A percentile compares a stretch with the other conserved stretches of the same genome.
These are phyloP conservation scores for Clarireedia homoeocarpa DNA, from an alignment of 2,329 filamentous ascomycete species.

Conservation along the genomic window DNA sequence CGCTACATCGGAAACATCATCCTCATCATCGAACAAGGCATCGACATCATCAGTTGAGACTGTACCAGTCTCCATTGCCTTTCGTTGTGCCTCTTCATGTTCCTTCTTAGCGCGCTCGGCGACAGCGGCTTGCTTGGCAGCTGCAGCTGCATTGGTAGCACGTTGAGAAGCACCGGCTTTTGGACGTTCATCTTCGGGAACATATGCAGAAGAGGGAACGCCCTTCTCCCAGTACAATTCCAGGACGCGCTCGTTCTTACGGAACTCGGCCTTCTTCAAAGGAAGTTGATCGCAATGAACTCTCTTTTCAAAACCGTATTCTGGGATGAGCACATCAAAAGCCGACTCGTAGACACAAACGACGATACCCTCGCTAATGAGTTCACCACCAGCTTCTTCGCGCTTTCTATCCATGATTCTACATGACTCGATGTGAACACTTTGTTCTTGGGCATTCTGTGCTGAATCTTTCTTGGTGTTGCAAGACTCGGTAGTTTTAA, in stretches of 20 bases:
- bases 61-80: constrained; percentile 89
- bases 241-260: constrained; percentile 88
- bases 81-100: constrained; percentile 81
- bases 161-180: constrained; percentile 71
- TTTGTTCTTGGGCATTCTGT: constrained; percentile 95
- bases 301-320: constrained; percentile 98
- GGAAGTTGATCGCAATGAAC: constrained; percentile 98
- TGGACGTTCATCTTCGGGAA: constrained; percentile 93
- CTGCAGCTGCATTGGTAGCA: constrained; percentile 65
- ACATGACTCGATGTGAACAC: constrained; percentile 96
- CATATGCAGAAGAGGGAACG: constrained; percentile 88
- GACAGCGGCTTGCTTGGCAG: constrained; percentile 72
- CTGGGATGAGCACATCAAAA: constrained; percentile 94
- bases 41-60: constrained; percentile 90
- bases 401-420: constrained; percentile 90
- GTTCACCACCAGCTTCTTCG: constrained; percentile 77
- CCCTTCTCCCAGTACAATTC: constrained; percentile 99
- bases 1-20: constrained; percentile 73
- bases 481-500: constrained; percentile 89
- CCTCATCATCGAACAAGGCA: constrained; percentile 91
- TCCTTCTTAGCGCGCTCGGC: constrained; percentile 77
- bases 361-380: constrained; percentile 93
- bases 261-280: constrained; percentile 97
- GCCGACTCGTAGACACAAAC: constrained; percentile 97
- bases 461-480: constrained; percentile 99